A percentile compares a stretch with the other conserved stretches of the same genome.
These are phyloP conservation scores for Lupinus albus DNA, from an alignment of 306 rosid genomes.

Conservation along the genomic window DNA sequence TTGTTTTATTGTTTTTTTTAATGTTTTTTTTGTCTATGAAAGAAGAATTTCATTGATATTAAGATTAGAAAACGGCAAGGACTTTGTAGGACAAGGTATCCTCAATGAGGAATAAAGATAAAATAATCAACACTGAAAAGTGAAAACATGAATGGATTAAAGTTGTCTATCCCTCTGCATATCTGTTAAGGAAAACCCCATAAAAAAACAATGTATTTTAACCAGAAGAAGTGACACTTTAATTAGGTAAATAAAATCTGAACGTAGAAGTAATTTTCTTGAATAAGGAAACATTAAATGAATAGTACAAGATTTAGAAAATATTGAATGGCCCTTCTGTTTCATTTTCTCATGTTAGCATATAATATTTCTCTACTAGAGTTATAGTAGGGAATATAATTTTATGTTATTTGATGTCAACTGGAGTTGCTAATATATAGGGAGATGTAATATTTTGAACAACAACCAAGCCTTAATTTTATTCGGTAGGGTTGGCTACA, in stretches of 20 bases:
- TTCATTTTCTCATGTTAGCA: slow-evolving; percentile 10
- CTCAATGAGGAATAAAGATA: not conserved
- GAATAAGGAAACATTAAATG: not conserved
- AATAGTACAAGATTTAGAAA: slow-evolving; percentile 12
- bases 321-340: not conserved
- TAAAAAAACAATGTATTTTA: slow-evolving; percentile 26
- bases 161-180: slow-evolving; percentile 16
- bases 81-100: slow-evolving; percentile 4
- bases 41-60: slow-evolving; percentile 25
- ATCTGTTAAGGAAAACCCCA: not conserved
- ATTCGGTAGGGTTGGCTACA: no score
- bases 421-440: not conserved
- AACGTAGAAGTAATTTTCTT: slow-evolving; percentile 7
- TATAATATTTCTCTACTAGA: not conserved
- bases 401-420: not conserved
- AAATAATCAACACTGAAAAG: not conserved
- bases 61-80: slow-evolving; percentile 9
- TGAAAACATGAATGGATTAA: slow-evolving; percentile 20
- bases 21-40: not conserved
- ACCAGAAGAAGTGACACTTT: not conserved
- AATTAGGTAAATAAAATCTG: slow-evolving; percentile 5
- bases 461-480: no score
- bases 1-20: slow-evolving; percentile 3
- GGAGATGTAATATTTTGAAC: no score
- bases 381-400: not conserved